phyloP scores from a whole-genome alignment of 2,329 filamentous ascomycete genomes.

The Fulvia fulva region DNA sequence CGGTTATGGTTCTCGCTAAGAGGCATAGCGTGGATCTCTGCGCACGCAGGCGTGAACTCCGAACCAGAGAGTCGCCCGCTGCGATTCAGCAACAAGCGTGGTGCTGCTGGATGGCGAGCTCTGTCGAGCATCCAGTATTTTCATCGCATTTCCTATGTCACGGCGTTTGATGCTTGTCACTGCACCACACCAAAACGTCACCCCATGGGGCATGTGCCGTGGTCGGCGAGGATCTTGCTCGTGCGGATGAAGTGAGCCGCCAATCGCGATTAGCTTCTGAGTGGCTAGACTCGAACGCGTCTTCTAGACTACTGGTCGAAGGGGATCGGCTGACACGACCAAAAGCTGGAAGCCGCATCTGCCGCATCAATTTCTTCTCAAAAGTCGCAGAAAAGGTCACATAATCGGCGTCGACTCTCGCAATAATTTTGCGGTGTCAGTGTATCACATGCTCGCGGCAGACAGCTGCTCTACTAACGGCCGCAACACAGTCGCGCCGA shows the following conservation, averaged over 20 bases:
- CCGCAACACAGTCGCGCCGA: not conserved
- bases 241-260: not conserved
- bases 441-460: not conserved
- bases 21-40: not conserved
- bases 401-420: not conserved
- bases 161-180: too few species aligned
- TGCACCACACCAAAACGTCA: too few species aligned
- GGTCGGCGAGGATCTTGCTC: not conserved
- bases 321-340: not conserved
- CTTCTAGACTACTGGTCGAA: not conserved
- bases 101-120: too few species aligned
- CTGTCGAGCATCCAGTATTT: too few species aligned
- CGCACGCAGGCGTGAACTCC: not conserved
- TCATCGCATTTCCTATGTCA: too few species aligned
- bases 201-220: too few species aligned
- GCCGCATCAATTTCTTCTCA: not conserved
- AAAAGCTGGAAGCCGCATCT: not conserved
- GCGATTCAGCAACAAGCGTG: not conserved
- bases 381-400: too few species aligned
- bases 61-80: not conserved
- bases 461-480: not conserved
- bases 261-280: not conserved
- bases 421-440: not conserved
- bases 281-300: not conserved
- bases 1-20: not conserved